These are phyloP conservation scores for Priceomyces castillae DNA, from an alignment of 805 yeast genomes.

Conservation along the genomic window DNA sequence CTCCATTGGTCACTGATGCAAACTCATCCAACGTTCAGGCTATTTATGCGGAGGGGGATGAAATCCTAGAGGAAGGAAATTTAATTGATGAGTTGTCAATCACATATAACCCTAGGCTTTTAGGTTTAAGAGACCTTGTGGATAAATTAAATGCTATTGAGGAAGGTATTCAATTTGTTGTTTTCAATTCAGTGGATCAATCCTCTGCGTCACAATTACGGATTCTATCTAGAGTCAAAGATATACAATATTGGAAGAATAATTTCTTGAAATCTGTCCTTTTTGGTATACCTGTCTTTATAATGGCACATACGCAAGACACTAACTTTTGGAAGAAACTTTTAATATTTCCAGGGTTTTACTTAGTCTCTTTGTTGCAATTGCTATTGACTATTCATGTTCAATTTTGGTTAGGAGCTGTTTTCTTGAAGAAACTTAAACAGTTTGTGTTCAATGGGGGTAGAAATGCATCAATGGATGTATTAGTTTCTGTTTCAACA, in stretches of 20 bases:
- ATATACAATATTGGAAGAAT: constrained; percentile 66
- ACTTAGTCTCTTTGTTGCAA: constrained; percentile 61
- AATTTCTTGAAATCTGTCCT: constrained; percentile 51
- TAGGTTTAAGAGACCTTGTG: constrained; percentile 67
- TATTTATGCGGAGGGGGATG: constrained; percentile 15
- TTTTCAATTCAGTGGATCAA: constrained; percentile 51
- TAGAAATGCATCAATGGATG: constrained; percentile 81
- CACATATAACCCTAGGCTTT: constrained; percentile 44
- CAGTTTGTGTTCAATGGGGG: constrained; percentile 63
- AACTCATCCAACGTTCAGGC: constrained; percentile 15
- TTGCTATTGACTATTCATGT: constrained; percentile 56
- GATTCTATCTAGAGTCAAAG: constrained; percentile 64
- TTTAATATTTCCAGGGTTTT: constrained; percentile 56
- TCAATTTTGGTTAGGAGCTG: constrained; percentile 63
- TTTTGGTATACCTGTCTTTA: constrained; percentile 62
- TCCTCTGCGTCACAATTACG: constrained; percentile 61
- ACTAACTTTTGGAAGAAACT: constrained; percentile 29
- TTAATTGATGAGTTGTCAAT: constrained; percentile 39
- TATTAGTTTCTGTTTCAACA: constrained; percentile 80
- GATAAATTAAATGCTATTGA: constrained; percentile 43
- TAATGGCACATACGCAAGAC: constrained; percentile 48
- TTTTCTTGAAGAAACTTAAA: constrained; percentile 63
- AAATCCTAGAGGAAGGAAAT: constrained; percentile 14
- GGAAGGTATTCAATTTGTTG: constrained; percentile 51
- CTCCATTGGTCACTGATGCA: constrained; percentile 12